Conservation (phyloP, 805 yeast species). For the Geotrichum ghanense region DNA sequence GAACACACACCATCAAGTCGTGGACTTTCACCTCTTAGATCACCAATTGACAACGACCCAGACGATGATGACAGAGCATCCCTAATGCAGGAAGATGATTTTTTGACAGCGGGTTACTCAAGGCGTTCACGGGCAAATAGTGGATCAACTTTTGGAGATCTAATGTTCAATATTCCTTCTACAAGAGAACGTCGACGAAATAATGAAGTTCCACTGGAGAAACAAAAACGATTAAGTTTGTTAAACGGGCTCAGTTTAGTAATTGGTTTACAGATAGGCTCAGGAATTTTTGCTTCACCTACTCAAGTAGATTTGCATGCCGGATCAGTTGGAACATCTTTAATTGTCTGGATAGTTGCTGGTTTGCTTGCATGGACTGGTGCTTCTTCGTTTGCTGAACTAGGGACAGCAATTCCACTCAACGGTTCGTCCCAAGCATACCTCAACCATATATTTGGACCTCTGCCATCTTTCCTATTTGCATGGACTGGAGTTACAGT, state of each 20-base stretch:
- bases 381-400: conserved; percentile 31
- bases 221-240: conserved; percentile 19
- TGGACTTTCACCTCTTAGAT: conserved; percentile 16
- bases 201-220: conserved; percentile 19
- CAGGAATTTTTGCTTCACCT: conserved; percentile 34
- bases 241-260: conserved; percentile 29
- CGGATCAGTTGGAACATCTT: conserved; percentile 28
- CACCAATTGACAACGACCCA: conserved; percentile 13
- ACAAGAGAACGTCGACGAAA: conserved; percentile 11
- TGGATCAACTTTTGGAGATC: conserved; percentile 21
- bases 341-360: conserved; percentile 28
- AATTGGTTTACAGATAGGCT: conserved; percentile 33
- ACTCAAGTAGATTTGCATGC: conserved; percentile 27
- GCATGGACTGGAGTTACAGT: conserved; percentile 30
- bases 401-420: conserved; percentile 30
- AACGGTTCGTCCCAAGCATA: conserved; percentile 33
- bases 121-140: conserved; percentile 8
- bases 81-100: conserved; percentile 1
- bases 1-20: conserved; percentile 8
- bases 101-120: conserved; percentile 5
- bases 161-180: conserved; percentile 18
- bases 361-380: conserved; percentile 35
- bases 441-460: conserved; percentile 26
- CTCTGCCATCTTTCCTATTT: conserved; percentile 27
- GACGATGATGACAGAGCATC: conserved; percentile 8